Evolutionary conservation across 345 rosid species (phyloP).

Genomic region (Aquilaria yunnanensis): DNA sequence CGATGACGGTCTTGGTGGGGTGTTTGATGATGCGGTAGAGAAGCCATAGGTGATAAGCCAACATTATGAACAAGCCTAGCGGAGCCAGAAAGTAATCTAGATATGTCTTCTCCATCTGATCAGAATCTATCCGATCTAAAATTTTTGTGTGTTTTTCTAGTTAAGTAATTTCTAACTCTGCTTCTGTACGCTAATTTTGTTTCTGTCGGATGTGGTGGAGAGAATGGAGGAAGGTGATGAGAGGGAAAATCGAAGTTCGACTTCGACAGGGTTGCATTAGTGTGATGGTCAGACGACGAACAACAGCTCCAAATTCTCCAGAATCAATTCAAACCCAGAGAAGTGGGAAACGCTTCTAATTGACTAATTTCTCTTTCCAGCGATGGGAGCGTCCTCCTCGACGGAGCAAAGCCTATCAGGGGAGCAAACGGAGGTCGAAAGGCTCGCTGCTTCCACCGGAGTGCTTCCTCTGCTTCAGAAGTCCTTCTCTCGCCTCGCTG

Average conservation of each 20-base stretch:
- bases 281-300: no score
- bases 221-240: neutral
- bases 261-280: no score
- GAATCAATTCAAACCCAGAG: no score
- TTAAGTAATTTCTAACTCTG: no score
- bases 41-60: constrained; percentile 69
- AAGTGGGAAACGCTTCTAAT: no score
- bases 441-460: constrained; percentile 64
- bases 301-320: no score
- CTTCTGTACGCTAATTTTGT: neutral
- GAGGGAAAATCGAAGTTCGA: constrained; percentile 19
- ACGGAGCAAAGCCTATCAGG: constrained; percentile 18
- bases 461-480: constrained; percentile 60
- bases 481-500: constrained; percentile 53
- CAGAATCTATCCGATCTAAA: no score
- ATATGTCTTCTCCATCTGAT: constrained; percentile 34
- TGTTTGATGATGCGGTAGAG: constrained; percentile 43
- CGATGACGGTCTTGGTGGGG: constrained; percentile 68
- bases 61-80: constrained; percentile 43
- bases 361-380: constrained; percentile 3
- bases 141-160: no score
- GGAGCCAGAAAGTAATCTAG: constrained; percentile 70
- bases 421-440: constrained; percentile 50
- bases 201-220: neutral
- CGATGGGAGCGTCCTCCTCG: constrained; percentile 84